Conservation (phyloP, 2,329 filamentous ascomycete genomes). For the Botryotinia calthae region DNA sequence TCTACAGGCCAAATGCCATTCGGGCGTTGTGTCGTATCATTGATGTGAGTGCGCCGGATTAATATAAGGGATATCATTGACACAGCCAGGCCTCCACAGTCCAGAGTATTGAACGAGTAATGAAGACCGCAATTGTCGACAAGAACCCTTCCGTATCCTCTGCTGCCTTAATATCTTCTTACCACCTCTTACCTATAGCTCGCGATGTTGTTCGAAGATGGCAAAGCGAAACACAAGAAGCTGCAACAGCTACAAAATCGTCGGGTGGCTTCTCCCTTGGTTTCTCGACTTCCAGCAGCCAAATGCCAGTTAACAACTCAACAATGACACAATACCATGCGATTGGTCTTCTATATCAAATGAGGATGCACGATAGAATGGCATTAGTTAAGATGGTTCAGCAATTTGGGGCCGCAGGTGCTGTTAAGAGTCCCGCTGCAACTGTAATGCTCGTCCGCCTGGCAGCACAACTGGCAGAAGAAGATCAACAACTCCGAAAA, state of each 20-base stretch:
- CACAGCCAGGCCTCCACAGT: conserved; percentile 76
- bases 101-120: conserved; percentile 94
- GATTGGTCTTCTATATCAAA: conserved; percentile 95
- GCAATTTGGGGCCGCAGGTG: conserved; percentile 88
- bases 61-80: conserved; percentile 30
- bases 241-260: conserved; percentile 84
- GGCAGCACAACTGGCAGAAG: conserved; percentile 89
- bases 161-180: conserved; percentile 92
- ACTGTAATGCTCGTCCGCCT: conserved; percentile 89
- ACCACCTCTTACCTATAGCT: conserved; percentile 94
- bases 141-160: conserved; percentile 97
- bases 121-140: conserved; percentile 99
- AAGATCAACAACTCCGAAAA: conserved; percentile 83
- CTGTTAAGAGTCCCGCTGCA: conserved; percentile 91
- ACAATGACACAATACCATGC: conserved; percentile 99
- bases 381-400: conserved; percentile 99
- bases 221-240: conserved; percentile 98
- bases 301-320: conserved; percentile 82
- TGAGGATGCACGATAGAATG: conserved; percentile 97
- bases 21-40: conserved; percentile 94
- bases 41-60: conserved; percentile 61
- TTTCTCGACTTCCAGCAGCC: conserved; percentile 76
- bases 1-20: conserved; percentile 95
- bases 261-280: conserved; percentile 87
- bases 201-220: conserved; percentile 93